These are phyloP conservation scores for Hordeum vulgare DNA, from an alignment of 176 grass and related monocot species.

Conservation along the genomic window DNA sequence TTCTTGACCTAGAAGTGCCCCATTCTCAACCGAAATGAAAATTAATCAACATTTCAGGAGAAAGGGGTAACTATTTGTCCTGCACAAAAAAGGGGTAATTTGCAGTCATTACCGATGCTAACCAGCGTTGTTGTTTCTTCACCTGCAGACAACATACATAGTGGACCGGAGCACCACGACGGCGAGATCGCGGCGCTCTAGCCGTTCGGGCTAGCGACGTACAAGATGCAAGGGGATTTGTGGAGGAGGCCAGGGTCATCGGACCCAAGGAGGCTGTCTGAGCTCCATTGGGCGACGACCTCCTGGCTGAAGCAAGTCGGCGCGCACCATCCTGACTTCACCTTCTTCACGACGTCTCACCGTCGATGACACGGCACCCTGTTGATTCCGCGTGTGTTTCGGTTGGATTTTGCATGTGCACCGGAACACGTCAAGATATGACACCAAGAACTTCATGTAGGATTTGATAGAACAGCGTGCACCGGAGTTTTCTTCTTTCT, in stretches of 20 bases:
- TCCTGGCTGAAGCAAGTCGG: conserved; percentile 80
- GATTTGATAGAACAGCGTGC: no score
- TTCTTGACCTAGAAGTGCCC: no score
- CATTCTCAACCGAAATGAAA: no score
- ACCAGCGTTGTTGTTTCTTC: background rate
- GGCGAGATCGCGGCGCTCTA: conserved; percentile 17
- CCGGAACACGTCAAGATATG: background rate
- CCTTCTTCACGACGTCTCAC: conserved; percentile 48
- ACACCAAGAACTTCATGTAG: background rate
- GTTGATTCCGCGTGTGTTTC: fast-evolving
- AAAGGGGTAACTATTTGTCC: no score
- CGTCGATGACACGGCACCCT: background rate
- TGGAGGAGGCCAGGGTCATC: conserved; percentile 40
- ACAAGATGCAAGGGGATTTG: conserved; percentile 44
- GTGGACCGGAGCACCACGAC: background rate
- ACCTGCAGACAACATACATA: conserved; percentile 19
- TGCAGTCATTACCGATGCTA: background rate
- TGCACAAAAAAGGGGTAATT: no score
- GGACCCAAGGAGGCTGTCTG: background rate
- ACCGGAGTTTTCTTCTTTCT: background rate
- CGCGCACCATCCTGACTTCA: conserved; percentile 60
- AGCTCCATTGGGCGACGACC: conserved; percentile 34
- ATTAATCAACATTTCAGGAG: no score
- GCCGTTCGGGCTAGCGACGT: conserved; percentile 55
- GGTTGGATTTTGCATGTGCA: background rate